Percentiles rank a stretch among this genome's conserved stretches.
These are phyloP conservation scores for Pelagomonas calceolata DNA, from an alignment of 108 stramenopile species.

Conservation along the genomic window DNA sequence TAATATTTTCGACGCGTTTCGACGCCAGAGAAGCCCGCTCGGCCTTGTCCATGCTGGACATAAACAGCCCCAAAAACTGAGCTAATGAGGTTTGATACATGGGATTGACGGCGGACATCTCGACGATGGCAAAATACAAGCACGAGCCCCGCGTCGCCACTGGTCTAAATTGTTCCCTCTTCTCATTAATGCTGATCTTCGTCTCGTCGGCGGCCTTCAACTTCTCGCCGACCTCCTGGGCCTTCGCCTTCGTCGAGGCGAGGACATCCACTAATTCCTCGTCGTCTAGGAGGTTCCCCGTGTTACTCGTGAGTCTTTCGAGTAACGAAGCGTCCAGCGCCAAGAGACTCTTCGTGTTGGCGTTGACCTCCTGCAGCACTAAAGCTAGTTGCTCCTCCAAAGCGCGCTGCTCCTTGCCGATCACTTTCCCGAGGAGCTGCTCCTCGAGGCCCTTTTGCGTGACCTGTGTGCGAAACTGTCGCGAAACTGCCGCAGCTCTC, in stretches of 20 bases:
- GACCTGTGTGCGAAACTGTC: too few relatives aligned
- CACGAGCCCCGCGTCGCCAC: conserved; percentile 76
- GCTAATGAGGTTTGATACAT: conserved; percentile 84
- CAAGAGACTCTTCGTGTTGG: conserved; percentile 72
- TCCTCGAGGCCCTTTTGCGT: conserved; percentile 81
- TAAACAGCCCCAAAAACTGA: conserved; percentile 74
- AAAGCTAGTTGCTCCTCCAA: conserved; percentile 79
- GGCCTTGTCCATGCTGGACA: conserved; percentile 70
- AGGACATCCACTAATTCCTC: conserved; percentile 76
- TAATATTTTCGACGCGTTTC: conserved; percentile 77
- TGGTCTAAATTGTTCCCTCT: conserved; percentile 79
- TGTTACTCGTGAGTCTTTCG: conserved; percentile 68
- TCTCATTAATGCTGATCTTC: conserved; percentile 66
- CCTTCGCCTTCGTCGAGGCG: conserved; percentile 77
- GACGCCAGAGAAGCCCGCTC: conserved; percentile 66
- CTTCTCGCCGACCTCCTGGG: conserved; percentile 74
- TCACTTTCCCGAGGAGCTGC: conserved; percentile 78
- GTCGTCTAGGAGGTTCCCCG: conserved; percentile 73
- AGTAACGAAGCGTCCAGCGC: conserved; percentile 65
- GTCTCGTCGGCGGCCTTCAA: conserved; percentile 73
- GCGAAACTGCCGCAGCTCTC: too few relatives aligned
- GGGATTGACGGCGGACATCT: conserved; percentile 67
- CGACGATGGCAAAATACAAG: conserved; percentile 79
- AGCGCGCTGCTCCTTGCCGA: conserved; percentile 77
- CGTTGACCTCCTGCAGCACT: conserved; percentile 77